Base-by-base conservation (phyloP, 1,139 yeast species). In the Yamadazyma spencermartinsiae region DNA sequence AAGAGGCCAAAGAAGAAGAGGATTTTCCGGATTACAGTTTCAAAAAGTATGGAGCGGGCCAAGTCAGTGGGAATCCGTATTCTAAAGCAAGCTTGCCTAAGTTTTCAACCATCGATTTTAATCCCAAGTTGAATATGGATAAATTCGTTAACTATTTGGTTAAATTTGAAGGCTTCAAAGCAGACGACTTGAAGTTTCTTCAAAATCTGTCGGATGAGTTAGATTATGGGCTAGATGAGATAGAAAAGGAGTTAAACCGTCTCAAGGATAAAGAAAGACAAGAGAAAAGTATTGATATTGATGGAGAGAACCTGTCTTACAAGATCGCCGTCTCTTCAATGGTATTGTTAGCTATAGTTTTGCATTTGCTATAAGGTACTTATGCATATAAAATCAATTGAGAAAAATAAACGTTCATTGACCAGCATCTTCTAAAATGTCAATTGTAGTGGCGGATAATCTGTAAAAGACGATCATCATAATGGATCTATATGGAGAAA, bases 381-480 rank as follows among this genome's bases (percentile, higher is more conserved):
- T n/a, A n/a, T n/a, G n/a, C n/a, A n/a, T n/a, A n/a, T n/a, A n/a
- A n/a, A n/a, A n/a, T n/a, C n/a, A n/a, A n/a, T n/a, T n/a, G n/a
- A 32, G 71, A 69, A 10, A 72, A 72, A 3, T 72, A 65, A 42
- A 48, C 41, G 31, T 20, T 19, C 19, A 31, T 32, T 23, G 33
- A 14, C 46, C 52, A 17, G 39, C 31, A 21, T 50, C 56, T 38
- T 62, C 65, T 37, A 58, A 55, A 3, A 78, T 79, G 11, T 78
- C 83, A 24, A 82, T 68, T 45, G 77, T 73, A 2, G 87, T 79
- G 27, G 77, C 61, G 15, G 82, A 67, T 31, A 84, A 54, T 47
- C 88, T 69, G 96, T 96, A 89, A 51, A 87, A 61, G 5, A 86
- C 52, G 56, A 85, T 57, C 85, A 85, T 86, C 39, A 86, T 75